Evolutionary conservation across 192 early-diverging fungal species (phyloP).

Genomic region (Pilaira anomala): DNA sequence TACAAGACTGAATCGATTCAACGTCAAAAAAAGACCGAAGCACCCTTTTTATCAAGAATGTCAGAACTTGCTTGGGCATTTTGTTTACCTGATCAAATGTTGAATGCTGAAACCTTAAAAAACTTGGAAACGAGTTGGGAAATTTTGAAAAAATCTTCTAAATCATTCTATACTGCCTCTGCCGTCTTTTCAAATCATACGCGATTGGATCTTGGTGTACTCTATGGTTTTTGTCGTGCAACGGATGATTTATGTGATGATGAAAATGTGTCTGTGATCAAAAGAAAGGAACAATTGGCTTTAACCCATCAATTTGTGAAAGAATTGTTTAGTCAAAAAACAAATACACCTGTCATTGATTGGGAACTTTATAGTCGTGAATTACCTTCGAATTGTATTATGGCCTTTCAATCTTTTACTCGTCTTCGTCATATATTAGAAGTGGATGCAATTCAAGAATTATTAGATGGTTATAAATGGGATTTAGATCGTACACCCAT

Average conservation of each 20-base stretch:
- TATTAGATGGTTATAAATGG: conserved; percentile 36
- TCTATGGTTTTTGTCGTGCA: conserved; percentile 38
- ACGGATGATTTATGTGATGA: conserved; percentile 41
- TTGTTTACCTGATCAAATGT: conserved; percentile 15
- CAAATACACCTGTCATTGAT: conserved; percentile 15
- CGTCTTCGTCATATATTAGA: conserved; percentile 26
- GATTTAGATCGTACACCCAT: conserved; percentile 27
- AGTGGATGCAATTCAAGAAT: conserved; percentile 27
- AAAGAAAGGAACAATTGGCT: conserved; percentile 18
- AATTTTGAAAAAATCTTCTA: conserved; percentile 23
- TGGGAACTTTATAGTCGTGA: conserved; percentile 22
- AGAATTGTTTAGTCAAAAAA: conserved; percentile 22
- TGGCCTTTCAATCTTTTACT: conserved; percentile 23
- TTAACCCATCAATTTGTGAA: conserved; percentile 24
- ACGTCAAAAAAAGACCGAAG: not conserved
- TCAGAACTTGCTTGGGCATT: conserved; percentile 19
- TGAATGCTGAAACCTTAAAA: conserved; percentile 7
- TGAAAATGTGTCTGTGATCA: conserved; percentile 11
- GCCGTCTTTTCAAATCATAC: conserved; percentile 27
- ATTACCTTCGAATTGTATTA: conserved; percentile 11
- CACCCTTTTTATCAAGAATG: not conserved
- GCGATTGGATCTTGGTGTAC: conserved; percentile 34
- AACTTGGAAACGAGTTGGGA: conserved; percentile 23
- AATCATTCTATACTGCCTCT: conserved; percentile 37
- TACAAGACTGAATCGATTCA: conserved; percentile 13